These are phyloP conservation scores for Piper longum DNA, from an alignment of 164 flowering plant genomes.

Conservation along the genomic window DNA sequence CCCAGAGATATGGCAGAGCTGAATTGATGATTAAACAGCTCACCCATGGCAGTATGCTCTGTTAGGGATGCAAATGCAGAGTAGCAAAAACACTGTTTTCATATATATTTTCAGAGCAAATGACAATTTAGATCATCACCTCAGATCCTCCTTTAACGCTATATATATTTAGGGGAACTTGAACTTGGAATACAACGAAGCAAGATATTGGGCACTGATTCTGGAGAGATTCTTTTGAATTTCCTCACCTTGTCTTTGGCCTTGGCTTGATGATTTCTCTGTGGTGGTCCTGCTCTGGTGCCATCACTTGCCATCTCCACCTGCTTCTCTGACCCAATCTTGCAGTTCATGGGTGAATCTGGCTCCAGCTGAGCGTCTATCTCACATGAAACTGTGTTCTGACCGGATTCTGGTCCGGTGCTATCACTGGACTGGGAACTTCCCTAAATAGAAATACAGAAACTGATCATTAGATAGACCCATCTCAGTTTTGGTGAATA, in stretches of 20 bases:
- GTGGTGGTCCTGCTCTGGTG: slow-evolving; percentile 24
- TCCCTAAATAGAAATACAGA: slow-evolving; percentile 18
- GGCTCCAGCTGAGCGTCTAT: slow-evolving; percentile 37
- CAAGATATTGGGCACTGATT: neutral
- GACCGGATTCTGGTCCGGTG: slow-evolving; percentile 59
- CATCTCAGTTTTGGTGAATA: neutral
- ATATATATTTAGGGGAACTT: no score
- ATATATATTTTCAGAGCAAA: no score
- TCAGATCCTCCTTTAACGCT: no score
- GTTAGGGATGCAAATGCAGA: no score
- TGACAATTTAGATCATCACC: no score
- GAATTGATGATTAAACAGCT: no score
- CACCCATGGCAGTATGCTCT: no score
- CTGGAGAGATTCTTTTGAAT: neutral
- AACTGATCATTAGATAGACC: neutral
- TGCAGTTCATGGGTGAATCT: slow-evolving; percentile 35
- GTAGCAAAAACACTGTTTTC: no score
- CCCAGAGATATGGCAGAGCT: no score
- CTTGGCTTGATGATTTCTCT: slow-evolving; percentile 28
- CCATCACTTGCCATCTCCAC: slow-evolving; percentile 37
- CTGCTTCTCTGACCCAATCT: slow-evolving; percentile 22
- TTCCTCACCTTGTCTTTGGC: slow-evolving; percentile 47
- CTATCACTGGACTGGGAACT: slow-evolving; percentile 63
- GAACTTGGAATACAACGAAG: no score
- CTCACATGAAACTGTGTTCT: slow-evolving; percentile 42